phyloP scores from a whole-genome alignment of 1,284 basidiomycete species.

The Ustilago trichophora region DNA sequence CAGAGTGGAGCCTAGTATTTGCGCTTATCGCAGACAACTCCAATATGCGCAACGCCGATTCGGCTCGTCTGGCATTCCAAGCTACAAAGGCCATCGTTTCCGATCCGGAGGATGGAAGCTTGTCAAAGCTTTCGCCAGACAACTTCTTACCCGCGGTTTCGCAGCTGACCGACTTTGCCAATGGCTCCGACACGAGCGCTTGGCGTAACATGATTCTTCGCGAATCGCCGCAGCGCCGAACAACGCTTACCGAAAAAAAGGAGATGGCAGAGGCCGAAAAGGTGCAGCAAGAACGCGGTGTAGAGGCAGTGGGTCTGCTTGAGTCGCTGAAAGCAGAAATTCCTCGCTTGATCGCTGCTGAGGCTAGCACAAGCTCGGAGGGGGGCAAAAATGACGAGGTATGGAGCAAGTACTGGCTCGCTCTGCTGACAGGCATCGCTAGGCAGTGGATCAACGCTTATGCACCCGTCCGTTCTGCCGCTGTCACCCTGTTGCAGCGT shows the following conservation, averaged over 20 bases:
- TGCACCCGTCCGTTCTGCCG: slow-evolving; percentile 83
- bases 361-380: slow-evolving; percentile 20
- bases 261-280: slow-evolving; percentile 61
- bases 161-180: slow-evolving; percentile 85
- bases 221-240: slow-evolving; percentile 28
- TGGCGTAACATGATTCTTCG: slow-evolving; percentile 48
- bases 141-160: slow-evolving; percentile 84
- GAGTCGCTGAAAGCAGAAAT: slow-evolving; percentile 56
- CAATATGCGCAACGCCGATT: slow-evolving; percentile 86
- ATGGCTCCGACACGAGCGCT: slow-evolving; percentile 47
- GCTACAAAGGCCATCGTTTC: slow-evolving; percentile 23
- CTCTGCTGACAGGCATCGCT: slow-evolving; percentile 79
- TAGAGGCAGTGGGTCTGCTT: slow-evolving; percentile 82
- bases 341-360: slow-evolving; percentile 46
- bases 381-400: slow-evolving; percentile 69
- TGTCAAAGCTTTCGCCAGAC: slow-evolving; percentile 73
- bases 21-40: slow-evolving; percentile 79
- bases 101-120: slow-evolving; percentile 71
- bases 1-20: slow-evolving; percentile 94
- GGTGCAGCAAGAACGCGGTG: slow-evolving; percentile 74
- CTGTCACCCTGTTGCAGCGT: slow-evolving; percentile 86
- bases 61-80: slow-evolving; percentile 82
- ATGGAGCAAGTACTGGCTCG: slow-evolving; percentile 83
- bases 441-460: slow-evolving; percentile 86
- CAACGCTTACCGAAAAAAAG: slow-evolving; percentile 65